Percentiles rank a stretch among this genome's conserved stretches.
phyloP scores from a whole-genome alignment of 2,329 filamentous ascomycete species.

The Hypoxylon sp. region DNA sequence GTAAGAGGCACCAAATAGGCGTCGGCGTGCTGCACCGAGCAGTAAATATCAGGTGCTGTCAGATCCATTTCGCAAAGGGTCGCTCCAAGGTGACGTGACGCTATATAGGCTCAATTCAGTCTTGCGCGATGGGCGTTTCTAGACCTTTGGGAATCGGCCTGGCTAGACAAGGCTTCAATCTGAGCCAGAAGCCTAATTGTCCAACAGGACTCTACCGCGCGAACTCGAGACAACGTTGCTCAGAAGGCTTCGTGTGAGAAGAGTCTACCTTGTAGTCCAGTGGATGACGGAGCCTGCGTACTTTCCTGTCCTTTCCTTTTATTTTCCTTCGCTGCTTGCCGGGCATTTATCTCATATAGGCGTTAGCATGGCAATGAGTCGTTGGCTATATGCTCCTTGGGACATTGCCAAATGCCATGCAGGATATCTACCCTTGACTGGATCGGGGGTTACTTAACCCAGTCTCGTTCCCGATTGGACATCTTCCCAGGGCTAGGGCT shows the following conservation, averaged over 20 bases:
- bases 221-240: constrained; percentile 9
- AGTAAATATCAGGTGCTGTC: constrained; percentile 16
- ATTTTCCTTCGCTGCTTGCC: no score
- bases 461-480: no score
- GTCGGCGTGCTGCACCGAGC: constrained; percentile 7
- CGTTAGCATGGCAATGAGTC: no score
- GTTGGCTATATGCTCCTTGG: no score
- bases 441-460: background rate
- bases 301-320: background rate
- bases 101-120: constrained; percentile 30
- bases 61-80: constrained; percentile 8
- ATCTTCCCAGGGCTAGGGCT: no score
- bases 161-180: constrained; percentile 18
- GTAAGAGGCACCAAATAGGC: constrained; percentile 2
- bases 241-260: background rate
- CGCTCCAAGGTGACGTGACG: constrained; percentile 3
- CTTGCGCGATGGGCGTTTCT: constrained; percentile 21
- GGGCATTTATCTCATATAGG: no score
- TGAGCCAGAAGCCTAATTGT: constrained; percentile 6
- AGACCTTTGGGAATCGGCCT: constrained; percentile 19
- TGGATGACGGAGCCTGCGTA: background rate
- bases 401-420: background rate
- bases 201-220: background rate
- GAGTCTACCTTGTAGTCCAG: constrained; percentile 1
- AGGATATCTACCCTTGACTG: background rate